These are phyloP conservation scores for Geotrichum reessii DNA, from an alignment of 1,139 yeast species.

Conservation along the genomic window DNA sequence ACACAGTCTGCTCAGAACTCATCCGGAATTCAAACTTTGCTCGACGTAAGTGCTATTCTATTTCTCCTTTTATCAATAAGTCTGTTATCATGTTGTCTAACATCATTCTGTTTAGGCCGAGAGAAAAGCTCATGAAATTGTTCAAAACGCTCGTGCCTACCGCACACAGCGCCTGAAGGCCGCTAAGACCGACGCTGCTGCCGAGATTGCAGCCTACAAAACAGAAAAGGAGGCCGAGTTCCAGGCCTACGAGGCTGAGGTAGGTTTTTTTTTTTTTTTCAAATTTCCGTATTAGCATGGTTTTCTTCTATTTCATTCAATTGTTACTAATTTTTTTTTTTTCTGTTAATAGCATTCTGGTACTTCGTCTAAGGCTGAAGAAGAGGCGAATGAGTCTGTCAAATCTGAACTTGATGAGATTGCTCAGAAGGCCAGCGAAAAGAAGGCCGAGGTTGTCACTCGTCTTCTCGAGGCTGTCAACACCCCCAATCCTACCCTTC, in stretches of 20 bases:
- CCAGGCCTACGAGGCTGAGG: constrained; percentile 58
- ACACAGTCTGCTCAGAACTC: constrained; percentile 42
- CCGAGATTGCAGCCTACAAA: constrained; percentile 84
- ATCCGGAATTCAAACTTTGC: constrained; percentile 41
- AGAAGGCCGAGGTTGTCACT: constrained; percentile 64
- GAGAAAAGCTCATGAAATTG: constrained; percentile 93
- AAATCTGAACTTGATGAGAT: constrained; percentile 47
- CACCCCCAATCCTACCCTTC: constrained; percentile 74
- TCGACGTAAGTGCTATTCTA: constrained; percentile 31
- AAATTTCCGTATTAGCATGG: background rate
- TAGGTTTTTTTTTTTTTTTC: constrained; percentile 26
- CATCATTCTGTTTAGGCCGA: constrained; percentile 53
- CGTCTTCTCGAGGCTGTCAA: constrained; percentile 74
- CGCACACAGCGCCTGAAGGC: constrained; percentile 87
- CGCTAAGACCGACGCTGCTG: constrained; percentile 87
- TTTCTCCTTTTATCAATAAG: background rate
- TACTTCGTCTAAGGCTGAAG: constrained; percentile 59
- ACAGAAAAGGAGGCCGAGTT: constrained; percentile 78
- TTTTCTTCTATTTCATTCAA: background rate
- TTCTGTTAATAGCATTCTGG: constrained; percentile 50
- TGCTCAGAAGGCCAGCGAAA: constrained; percentile 49
- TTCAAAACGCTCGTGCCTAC: constrained; percentile 81
- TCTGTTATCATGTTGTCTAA: constrained; percentile 1
- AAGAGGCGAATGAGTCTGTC: constrained; percentile 56
- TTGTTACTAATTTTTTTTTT: background rate